Conservation (phyloP, 768 basidiomycete genomes). For the Pleurotus salmoneostramineus region DNA sequence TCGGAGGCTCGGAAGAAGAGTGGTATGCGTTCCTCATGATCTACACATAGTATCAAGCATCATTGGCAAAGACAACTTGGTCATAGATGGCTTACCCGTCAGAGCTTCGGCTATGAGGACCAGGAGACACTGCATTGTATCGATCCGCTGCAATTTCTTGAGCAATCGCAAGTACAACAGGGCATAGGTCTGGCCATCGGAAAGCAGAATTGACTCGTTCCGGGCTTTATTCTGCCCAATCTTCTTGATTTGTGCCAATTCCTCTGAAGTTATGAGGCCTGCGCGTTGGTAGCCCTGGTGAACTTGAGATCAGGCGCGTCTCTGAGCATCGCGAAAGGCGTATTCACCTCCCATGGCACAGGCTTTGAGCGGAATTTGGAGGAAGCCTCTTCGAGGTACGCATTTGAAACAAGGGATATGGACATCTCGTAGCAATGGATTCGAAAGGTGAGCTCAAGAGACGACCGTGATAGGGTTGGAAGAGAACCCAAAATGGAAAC, state of each 20-base stretch:
- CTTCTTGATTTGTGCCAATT: slow-evolving; percentile 84
- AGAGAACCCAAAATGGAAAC: not conserved
- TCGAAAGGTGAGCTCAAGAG: not conserved
- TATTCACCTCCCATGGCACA: slow-evolving; percentile 91
- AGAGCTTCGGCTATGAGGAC: slow-evolving; percentile 89
- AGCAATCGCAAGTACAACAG: slow-evolving; percentile 87
- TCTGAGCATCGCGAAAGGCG: not conserved
- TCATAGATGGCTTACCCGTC: slow-evolving; percentile 45
- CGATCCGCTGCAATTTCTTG: slow-evolving; percentile 76
- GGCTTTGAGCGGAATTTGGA: slow-evolving; percentile 86
- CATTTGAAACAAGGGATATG: slow-evolving; percentile 71
- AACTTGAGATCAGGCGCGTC: slow-evolving; percentile 4
- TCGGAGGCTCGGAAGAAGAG: slow-evolving; percentile 63
- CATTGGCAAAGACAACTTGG: not conserved
- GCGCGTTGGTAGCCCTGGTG: slow-evolving; percentile 91
- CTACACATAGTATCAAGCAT: slow-evolving; percentile 29
- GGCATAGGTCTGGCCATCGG: slow-evolving; percentile 82
- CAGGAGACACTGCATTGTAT: slow-evolving; percentile 85
- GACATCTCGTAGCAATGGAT: slow-evolving; percentile 45
- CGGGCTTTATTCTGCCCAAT: slow-evolving; percentile 78
- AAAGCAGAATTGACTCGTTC: slow-evolving; percentile 72
- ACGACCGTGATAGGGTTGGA: slow-evolving; percentile 4
- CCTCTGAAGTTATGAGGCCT: slow-evolving; percentile 82
- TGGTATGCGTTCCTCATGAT: slow-evolving; percentile 83
- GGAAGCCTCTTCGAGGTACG: slow-evolving; percentile 83